A percentile compares a stretch with the other conserved stretches of the same genome.
phyloP scores from a whole-genome alignment of 768 basidiomycete species.

The Pisolithus microcarpus region DNA sequence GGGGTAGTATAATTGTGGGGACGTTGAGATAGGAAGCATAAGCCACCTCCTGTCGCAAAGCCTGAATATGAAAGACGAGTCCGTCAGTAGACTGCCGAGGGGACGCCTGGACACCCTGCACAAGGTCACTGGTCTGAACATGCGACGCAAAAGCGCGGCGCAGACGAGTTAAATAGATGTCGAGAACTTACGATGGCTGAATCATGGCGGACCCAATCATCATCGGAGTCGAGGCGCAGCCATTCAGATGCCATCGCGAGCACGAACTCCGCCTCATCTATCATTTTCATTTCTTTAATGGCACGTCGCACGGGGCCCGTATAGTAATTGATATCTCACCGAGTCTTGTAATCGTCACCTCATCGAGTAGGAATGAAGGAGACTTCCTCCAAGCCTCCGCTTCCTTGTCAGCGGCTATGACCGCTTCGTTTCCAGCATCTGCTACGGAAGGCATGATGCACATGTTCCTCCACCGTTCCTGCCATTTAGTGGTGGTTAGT shows the following conservation, averaged over 20 bases:
- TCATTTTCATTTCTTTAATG: constrained; percentile 9
- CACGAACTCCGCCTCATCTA: constrained; percentile 70
- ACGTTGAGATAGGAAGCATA: constrained; percentile 92
- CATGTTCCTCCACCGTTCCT: constrained; percentile 80
- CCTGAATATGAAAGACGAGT: constrained; percentile 39
- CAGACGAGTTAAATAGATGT: constrained; percentile 6
- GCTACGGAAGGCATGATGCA: constrained; percentile 60
- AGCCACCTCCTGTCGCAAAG: constrained; percentile 85
- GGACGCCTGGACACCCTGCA: constrained; percentile 15
- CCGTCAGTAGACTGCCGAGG: constrained; percentile 9
- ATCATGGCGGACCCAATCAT: constrained; percentile 93
- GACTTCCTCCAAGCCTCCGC: constrained; percentile 86
- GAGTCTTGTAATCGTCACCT: constrained; percentile 85
- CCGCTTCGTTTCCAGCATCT: constrained; percentile 30
- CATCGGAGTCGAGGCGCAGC: constrained; percentile 88
- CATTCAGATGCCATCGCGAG: constrained; percentile 84
- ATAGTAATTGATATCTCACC: constrained; percentile 33
- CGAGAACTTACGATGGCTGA: constrained; percentile 75
- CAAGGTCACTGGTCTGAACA: constrained; percentile 8
- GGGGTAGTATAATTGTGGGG: constrained; percentile 77
- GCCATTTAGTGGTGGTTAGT: constrained; percentile 87
- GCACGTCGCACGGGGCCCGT: constrained; percentile 10
- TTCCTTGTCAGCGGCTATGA: constrained; percentile 42
- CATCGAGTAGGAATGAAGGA: constrained; percentile 71
- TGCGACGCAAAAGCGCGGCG: constrained; percentile 8